Conservation (phyloP, 108 stramenopile species). For the Ochromonas danica region DNA sequence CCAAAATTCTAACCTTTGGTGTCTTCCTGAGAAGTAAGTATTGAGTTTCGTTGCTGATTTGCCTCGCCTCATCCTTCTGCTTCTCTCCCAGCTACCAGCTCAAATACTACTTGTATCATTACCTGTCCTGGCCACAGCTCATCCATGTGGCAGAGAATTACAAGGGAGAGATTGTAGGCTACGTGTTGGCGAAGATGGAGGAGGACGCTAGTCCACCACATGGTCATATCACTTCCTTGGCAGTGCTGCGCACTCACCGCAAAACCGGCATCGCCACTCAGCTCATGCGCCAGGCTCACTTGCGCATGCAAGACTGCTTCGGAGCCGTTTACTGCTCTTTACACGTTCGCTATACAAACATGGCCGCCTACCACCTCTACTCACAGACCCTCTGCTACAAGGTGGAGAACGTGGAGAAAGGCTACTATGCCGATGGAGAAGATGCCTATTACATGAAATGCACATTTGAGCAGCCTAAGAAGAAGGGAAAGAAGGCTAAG, state of each 20-base stretch:
- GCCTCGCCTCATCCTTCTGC: background rate
- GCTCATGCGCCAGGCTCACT: conserved; percentile 78
- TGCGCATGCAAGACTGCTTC: conserved; percentile 87
- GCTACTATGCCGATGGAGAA: conserved; percentile 99
- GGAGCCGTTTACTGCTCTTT: conserved; percentile 88
- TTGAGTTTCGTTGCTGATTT: background rate
- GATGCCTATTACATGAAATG: conserved; percentile 95
- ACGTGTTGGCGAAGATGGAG: conserved; percentile 96
- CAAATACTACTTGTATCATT: conserved; percentile 97
- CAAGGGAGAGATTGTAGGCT: conserved; percentile 83
- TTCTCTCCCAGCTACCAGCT: conserved; percentile 71
- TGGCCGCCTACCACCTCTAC: conserved; percentile 96
- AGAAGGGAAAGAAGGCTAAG: background rate
- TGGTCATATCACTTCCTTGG: conserved; percentile 97
- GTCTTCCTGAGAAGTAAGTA: conserved; percentile 87
- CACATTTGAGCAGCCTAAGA: background rate
- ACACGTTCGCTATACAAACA: conserved; percentile 94
- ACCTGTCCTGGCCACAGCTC: conserved; percentile 95
- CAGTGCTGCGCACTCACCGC: conserved; percentile 85
- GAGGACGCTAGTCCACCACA: conserved; percentile 60
- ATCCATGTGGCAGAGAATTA: conserved; percentile 93
- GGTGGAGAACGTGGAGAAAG: conserved; percentile 27
- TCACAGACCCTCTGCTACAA: conserved; percentile 83
- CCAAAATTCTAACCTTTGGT: conserved; percentile 96
- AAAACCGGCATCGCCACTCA: conserved; percentile 71